Evolutionary conservation across 2,329 filamentous ascomycete species (phyloP).

Genomic region (Cephalotrichum gorgonifer): DNA sequence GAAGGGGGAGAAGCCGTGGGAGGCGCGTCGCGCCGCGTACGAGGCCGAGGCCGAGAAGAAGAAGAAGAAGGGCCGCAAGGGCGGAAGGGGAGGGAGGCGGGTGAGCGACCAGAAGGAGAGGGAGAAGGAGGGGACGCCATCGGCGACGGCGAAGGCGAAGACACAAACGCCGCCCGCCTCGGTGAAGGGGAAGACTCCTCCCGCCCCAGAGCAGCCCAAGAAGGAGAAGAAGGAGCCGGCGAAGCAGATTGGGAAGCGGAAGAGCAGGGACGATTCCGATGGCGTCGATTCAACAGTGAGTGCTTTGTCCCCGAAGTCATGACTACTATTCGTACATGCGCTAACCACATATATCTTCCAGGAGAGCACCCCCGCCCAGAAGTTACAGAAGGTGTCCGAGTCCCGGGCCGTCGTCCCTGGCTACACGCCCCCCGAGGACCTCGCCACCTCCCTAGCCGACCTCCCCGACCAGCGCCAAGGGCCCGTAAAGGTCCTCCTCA

Average conservation of each 20-base stretch:
- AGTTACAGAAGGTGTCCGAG: constrained; percentile 46
- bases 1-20: constrained; percentile 80
- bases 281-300: constrained; percentile 40
- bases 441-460: constrained; percentile 38
- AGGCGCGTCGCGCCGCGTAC: constrained; percentile 52
- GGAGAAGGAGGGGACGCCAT: constrained; percentile 8
- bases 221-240: constrained; percentile 34
- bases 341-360: constrained; percentile 15
- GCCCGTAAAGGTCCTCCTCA: constrained; percentile 60
- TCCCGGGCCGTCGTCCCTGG: constrained; percentile 27
- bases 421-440: constrained; percentile 40
- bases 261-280: constrained; percentile 45
- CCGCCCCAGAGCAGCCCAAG: no score
- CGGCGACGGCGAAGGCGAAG: constrained; percentile 7
- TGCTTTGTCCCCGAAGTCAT: neutral
- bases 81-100: constrained; percentile 55
- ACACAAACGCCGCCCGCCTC: constrained; percentile 3
- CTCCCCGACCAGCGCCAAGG: constrained; percentile 56
- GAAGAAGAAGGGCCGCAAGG: constrained; percentile 44
- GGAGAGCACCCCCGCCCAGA: constrained; percentile 23
- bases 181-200: no score
- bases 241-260: constrained; percentile 43
- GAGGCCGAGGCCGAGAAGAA: constrained; percentile 51
- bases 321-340: neutral
- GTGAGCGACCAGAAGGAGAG: constrained; percentile 51